Evolutionary conservation across 768 basidiomycete species (phyloP).

Genomic region (Pholiota conissans): DNA sequence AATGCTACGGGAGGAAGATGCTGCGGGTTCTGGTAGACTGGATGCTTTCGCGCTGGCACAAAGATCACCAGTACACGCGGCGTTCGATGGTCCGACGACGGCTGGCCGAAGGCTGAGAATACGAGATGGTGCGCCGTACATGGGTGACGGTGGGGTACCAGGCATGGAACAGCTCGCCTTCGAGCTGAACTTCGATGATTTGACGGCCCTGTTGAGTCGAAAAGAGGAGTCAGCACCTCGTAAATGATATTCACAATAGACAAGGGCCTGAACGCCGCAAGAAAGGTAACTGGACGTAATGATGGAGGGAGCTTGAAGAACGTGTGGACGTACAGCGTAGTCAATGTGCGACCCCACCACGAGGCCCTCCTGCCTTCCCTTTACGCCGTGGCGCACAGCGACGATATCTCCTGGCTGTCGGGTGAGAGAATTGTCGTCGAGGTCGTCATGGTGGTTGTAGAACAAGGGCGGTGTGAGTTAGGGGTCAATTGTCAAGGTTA

Average conservation of each 20-base stretch:
- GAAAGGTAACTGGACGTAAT: not conserved
- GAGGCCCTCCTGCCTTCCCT: conserved; percentile 74
- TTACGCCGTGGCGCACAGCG: conserved; percentile 62
- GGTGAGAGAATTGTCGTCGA: not conserved
- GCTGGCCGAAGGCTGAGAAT: conserved; percentile 42
- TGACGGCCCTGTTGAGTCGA: conserved; percentile 65
- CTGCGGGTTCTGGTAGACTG: not conserved
- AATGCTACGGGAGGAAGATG: not conserved
- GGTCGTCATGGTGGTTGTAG: not conserved
- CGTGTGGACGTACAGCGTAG: conserved; percentile 50
- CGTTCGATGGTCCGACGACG: conserved; percentile 66
- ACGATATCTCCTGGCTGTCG: conserved; percentile 78
- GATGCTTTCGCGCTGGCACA: not conserved
- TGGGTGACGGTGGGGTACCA: conserved; percentile 82
- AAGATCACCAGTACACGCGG: conserved; percentile 68
- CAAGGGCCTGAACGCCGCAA: not conserved
- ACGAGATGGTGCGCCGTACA: conserved; percentile 71
- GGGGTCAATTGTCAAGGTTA: not conserved
- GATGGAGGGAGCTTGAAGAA: not conserved
- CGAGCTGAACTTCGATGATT: conserved; percentile 81
- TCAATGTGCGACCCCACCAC: conserved; percentile 78
- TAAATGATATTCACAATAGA: too few species aligned
- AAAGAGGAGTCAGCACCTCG: conserved; percentile 1
- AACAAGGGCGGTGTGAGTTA: not conserved
- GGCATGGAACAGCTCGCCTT: conserved; percentile 68